Evolutionary conservation across 441 rosid species (phyloP), one percentile per base, ranked within the genome.

Genomic region (Populus trichocarpa): DNA sequence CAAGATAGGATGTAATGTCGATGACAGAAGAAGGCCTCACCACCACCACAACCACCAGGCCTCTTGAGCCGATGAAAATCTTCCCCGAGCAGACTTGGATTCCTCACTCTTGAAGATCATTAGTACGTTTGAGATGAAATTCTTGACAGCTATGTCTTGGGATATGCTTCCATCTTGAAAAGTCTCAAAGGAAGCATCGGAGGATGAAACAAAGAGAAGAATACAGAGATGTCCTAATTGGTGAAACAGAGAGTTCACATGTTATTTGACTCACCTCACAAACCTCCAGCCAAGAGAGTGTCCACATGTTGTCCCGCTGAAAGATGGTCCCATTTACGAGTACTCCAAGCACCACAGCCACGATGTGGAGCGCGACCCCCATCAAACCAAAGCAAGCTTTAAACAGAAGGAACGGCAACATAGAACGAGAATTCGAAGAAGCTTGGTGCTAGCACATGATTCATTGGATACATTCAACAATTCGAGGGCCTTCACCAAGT

Each of bases 281-380:
- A 71, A n/a, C 81, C 66, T 70, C 68, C 83, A 53, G 75, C 83
- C 80, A 70, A 67, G 77, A 65, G 7, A 59, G 26, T 75, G 76
- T 78, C 81, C 75, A 75, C 66, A 70, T 71, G 67, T 70, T 72
- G 85, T 77, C 82, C 74, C 69, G 59, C 30, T 69, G 63, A 6
- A 50, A 64, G 50, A 69, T 79, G 85, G 86, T 78, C 81, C 86
- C 66, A n/a, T 33, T 70, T 75, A 77, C 40, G 69, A 79, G 74
- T 61, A 68, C 75, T 77, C 59, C 59, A 38, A 38, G 67, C 67
- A 61, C n/a, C 50, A 73, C 32, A 32, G 10, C 78, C 28, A 23
- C 26, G 32, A 35, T 74, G 72, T 40, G 42, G 67, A 30, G 30
- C 36, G 46, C 82, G 23, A 74, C 64, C 22, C 22, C 38, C 22